A percentile compares a stretch with the other conserved stretches of the same genome.
phyloP scores from a whole-genome alignment of 1,284 basidiomycete genomes.

The Apiotrichum porosum region DNA sequence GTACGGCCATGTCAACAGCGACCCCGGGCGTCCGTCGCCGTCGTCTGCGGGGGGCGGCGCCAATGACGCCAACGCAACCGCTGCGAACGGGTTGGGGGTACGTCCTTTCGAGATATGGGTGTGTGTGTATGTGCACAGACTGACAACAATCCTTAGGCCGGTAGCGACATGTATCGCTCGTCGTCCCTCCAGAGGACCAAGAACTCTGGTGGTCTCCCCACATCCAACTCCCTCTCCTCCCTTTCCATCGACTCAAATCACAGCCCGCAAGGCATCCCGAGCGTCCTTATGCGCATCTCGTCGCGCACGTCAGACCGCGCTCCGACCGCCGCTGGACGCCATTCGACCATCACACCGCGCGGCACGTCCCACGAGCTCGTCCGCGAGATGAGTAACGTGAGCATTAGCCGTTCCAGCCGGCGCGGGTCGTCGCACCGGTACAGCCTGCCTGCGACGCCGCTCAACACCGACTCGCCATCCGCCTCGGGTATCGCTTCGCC shows the following conservation, averaged over 20 bases:
- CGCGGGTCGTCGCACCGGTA: not conserved
- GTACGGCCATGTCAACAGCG: too few relatives aligned
- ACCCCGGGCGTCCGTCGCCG: too few relatives aligned
- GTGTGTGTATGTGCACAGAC: too few relatives aligned
- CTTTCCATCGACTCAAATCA: constrained; percentile 20
- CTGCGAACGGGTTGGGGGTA: too few relatives aligned
- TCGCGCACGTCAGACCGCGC: constrained; percentile 3
- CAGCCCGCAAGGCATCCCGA: constrained; percentile 5
- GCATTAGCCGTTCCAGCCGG: not conserved
- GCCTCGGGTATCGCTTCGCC: not conserved
- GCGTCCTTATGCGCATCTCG: not conserved
- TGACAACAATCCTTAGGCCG: too few relatives aligned
- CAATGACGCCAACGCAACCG: too few relatives aligned
- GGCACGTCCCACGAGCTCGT: constrained; percentile 5
- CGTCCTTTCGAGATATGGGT: too few relatives aligned
- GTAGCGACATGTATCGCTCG: too few relatives aligned
- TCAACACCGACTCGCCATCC: not conserved
- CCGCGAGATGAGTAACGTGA: constrained; percentile 1
- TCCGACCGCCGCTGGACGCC: not conserved
- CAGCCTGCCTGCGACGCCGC: constrained; percentile 2
- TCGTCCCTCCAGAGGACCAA: too few relatives aligned
- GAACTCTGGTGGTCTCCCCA: not conserved
- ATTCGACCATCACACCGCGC: not conserved
- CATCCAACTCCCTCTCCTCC: constrained; percentile 11
- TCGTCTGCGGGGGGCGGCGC: too few relatives aligned